Evolutionary conservation across 1,284 basidiomycete species (phyloP).

Genomic region (Papiliotrema terrestris): DNA sequence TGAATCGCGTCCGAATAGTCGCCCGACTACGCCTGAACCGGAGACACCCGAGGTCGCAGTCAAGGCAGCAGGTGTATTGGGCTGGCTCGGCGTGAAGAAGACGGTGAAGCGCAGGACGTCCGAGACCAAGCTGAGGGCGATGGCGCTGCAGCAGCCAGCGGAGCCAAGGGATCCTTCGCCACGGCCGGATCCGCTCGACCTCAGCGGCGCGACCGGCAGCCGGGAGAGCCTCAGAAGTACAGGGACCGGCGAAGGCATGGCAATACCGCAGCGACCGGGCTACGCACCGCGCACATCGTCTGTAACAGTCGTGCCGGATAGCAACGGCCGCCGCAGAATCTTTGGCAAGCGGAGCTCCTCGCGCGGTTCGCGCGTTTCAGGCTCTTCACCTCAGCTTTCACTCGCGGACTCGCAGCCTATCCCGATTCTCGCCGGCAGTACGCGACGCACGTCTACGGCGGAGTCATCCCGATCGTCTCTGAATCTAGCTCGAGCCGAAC

Average conservation of each 20-base stretch:
- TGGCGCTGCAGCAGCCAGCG: not conserved
- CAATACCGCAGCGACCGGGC: slow-evolving; percentile 7
- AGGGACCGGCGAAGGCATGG: not conserved
- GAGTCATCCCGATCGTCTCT: slow-evolving; percentile 22
- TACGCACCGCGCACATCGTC: slow-evolving; percentile 6
- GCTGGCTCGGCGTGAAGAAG: slow-evolving; percentile 42
- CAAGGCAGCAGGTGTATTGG: slow-evolving; percentile 26
- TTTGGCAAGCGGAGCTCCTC: slow-evolving; percentile 21
- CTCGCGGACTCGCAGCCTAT: slow-evolving; percentile 5
- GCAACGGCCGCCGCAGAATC: slow-evolving; percentile 10
- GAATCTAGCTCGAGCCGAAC: not conserved
- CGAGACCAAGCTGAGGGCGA: slow-evolving; percentile 21
- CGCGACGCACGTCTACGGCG: slow-evolving; percentile 3
- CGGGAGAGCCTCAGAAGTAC: slow-evolving; percentile 6
- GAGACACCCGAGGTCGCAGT: slow-evolving; percentile 3
- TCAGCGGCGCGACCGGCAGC: not conserved
- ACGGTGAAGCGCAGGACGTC: slow-evolving; percentile 31
- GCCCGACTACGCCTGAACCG: slow-evolving; percentile 1
- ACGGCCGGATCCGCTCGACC: no score
- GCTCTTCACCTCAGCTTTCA: not conserved
- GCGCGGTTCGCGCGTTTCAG: not conserved
- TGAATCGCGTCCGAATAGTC: not conserved
- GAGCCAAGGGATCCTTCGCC: no score
- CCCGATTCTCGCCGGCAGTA: not conserved
- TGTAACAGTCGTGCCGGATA: slow-evolving; percentile 10